Conservation (phyloP, 441 rosid genomes). For the Biscutella laevigata region DNA sequence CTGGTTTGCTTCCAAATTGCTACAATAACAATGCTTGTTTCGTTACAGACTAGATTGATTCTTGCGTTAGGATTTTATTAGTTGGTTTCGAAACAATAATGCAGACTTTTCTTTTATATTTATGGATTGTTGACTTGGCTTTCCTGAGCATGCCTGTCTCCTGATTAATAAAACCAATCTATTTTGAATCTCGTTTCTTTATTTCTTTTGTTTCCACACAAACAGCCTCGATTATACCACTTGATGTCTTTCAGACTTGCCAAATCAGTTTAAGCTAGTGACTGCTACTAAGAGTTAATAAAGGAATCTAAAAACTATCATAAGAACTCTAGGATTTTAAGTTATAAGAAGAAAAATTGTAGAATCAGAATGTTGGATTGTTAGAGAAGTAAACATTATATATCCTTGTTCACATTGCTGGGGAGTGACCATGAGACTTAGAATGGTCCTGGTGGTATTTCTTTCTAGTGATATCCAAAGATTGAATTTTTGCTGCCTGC, state of each 20-base stretch:
- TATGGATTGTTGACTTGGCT: slow-evolving; percentile 21
- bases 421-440: slow-evolving; percentile 63
- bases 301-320: neutral
- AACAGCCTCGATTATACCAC: neutral
- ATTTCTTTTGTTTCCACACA: neutral
- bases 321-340: neutral
- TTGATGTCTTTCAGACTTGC: neutral
- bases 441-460: slow-evolving; percentile 51
- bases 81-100: no score
- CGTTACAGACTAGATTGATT: slow-evolving; percentile 7
- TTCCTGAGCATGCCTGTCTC: slow-evolving; percentile 15
- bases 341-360: neutral
- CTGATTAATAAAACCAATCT: slow-evolving; percentile 13
- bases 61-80: slow-evolving; percentile 6
- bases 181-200: slow-evolving; percentile 17
- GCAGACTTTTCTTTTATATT: neutral
- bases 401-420: slow-evolving; percentile 42
- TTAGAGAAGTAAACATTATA: slow-evolving; percentile 14
- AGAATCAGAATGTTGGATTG: neutral
- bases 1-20: neutral
- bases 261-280: slow-evolving; percentile 34
- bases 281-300: neutral
- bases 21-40: slow-evolving; percentile 10
- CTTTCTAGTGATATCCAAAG: slow-evolving; percentile 44
- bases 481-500: slow-evolving; percentile 23